Conservation (phyloP, 2,329 filamentous ascomycete species). For the Fusarium sp. region DNA sequence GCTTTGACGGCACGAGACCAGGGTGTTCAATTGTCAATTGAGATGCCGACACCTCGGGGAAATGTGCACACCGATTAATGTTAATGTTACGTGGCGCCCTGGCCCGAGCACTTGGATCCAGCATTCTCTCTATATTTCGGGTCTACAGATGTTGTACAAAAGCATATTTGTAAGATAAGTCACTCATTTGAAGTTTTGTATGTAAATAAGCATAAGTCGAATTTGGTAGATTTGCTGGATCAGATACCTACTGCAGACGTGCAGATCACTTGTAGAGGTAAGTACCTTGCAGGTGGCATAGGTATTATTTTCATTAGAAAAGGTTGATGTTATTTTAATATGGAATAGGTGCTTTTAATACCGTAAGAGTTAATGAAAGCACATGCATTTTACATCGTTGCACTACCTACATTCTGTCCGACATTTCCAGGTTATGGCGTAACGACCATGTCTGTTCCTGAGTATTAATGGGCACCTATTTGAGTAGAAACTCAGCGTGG, state of each 20-base stretch:
- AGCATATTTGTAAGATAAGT: background rate
- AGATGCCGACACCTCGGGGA: constrained; percentile 14
- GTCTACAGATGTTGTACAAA: background rate
- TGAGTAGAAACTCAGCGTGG: constrained; percentile 4
- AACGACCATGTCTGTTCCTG: background rate
- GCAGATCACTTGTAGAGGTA: background rate
- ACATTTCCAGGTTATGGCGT: background rate
- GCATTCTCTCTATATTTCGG: constrained; percentile 7
- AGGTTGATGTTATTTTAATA: background rate
- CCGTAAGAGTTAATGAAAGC: background rate
- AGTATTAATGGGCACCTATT: background rate
- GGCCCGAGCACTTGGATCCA: constrained; percentile 24
- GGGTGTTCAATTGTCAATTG: constrained; percentile 24
- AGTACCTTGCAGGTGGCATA: background rate
- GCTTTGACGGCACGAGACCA: constrained; percentile 30
- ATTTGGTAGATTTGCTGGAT: background rate
- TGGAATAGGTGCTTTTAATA: background rate
- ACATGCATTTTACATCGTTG: background rate
- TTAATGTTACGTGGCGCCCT: constrained; percentile 8
- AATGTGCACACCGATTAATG: constrained; percentile 23
- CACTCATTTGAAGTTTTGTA: background rate
- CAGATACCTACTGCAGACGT: background rate
- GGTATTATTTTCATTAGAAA: background rate
- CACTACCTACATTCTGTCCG: background rate
- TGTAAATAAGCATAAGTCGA: background rate